Conservation (phyloP, 2,329 filamentous ascomycete genomes). For the Fusarium globosum region DNA sequence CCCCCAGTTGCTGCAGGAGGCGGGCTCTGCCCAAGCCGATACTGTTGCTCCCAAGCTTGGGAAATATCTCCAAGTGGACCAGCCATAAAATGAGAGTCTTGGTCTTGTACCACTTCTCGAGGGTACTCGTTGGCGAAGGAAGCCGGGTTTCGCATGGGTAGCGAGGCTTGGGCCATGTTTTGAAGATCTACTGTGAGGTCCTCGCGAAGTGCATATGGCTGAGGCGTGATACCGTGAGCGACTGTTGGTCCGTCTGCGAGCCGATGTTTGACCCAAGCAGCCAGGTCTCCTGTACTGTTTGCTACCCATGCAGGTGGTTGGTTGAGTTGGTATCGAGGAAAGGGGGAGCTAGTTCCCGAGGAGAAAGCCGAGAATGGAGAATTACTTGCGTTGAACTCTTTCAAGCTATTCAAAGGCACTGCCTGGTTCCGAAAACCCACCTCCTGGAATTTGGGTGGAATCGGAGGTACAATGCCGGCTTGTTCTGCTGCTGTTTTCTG, state of each 20-base stretch:
- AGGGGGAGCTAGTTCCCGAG: not conserved
- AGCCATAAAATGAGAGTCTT: not conserved
- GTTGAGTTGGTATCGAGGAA: constrained; percentile 4
- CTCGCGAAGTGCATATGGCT: constrained; percentile 35
- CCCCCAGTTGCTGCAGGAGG: not conserved
- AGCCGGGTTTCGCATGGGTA: not conserved
- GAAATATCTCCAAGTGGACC: constrained; percentile 24
- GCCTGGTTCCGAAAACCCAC: constrained; percentile 13
- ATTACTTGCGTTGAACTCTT: not conserved
- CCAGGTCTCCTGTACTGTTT: constrained; percentile 1
- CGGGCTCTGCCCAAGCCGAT: not conserved
- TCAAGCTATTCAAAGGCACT: constrained; percentile 4
- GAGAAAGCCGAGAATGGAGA: constrained; percentile 19
- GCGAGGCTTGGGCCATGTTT: not conserved
- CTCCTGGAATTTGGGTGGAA: constrained; percentile 27
- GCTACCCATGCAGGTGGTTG: constrained; percentile 23
- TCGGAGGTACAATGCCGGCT: not conserved
- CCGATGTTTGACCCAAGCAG: constrained; percentile 14
- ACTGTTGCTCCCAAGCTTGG: constrained; percentile 16
- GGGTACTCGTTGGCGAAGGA: constrained; percentile 12
- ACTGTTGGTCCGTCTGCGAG: not conserved
- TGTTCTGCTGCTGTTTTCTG: constrained; percentile 16
- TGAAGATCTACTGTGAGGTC: constrained; percentile 34
- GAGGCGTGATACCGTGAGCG: constrained; percentile 32
- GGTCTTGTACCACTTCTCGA: constrained; percentile 1